Evolutionary conservation across 2,329 filamentous ascomycete genomes (phyloP), one percentile per base, ranked within the genome.

Genomic region (Epichloe glyceriae): DNA sequence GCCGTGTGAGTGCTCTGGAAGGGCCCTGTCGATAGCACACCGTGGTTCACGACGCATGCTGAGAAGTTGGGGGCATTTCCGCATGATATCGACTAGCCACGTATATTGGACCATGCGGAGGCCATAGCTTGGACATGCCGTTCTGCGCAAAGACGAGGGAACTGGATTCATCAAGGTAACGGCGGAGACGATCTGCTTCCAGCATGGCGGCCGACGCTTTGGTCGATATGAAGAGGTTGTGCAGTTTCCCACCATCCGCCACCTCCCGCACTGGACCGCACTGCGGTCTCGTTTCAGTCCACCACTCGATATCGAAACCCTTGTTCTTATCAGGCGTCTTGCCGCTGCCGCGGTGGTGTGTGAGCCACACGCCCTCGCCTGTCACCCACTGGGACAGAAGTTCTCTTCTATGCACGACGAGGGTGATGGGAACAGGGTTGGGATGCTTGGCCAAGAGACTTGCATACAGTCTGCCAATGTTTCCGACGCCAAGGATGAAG

Each of bases 71-170:
- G 90, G 7, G 64, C 62, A 19, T 59, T 52, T 11, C 57, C 15
- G 51, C 41, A 2, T 62, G 56, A 50, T 70, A 78, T 17, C 75
- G 67, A 49, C 66, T 60, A 2, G 58, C 55, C 37, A 64, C 63
- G 59, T 78, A 79, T 1, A 61, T 52, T 4, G 58, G 56, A 3
- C 75, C 75, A 47, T 72, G 62, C 7, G 76, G 76, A 22, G 76
- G 75, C 76, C 76, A 80, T 15, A 79, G 63, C 56, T 71, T 74
- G 34, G 86, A 89, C 80, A 96, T 85, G 45, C 91, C 91, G 59
- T 95, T 95, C 59, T 96, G 90, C 22, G 88, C 70, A 59, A 96
- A 86, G 12, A 85, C 74, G n/a, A 96, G 79, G 0, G 86, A 85
- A n/a, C 83, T 87, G 3, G 73, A 66, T 3, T 69, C 65, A 55